phyloP scores from a whole-genome alignment of 768 basidiomycete genomes.

The Gloeostereum incarnatum region DNA sequence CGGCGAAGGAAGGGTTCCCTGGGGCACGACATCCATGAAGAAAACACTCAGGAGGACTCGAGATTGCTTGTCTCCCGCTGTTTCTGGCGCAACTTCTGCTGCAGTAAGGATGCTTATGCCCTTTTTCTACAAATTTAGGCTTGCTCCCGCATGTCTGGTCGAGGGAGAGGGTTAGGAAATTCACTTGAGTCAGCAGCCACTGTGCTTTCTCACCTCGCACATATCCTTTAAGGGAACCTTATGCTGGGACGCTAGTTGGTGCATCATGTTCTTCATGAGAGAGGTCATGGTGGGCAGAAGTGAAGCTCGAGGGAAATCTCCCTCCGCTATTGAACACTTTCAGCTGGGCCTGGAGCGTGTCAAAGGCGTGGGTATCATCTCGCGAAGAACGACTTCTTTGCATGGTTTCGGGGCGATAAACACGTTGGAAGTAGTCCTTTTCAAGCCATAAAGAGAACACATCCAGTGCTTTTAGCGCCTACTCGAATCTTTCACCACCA shows the following conservation, averaged over 20 bases:
- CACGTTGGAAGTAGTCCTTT: too few species aligned
- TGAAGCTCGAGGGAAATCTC: too few species aligned
- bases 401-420: too few species aligned
- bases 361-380: too few species aligned
- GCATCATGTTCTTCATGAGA: constrained; percentile 29
- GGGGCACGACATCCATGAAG: constrained; percentile 44
- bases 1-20: constrained; percentile 37
- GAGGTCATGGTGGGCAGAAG: constrained; percentile 17
- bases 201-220: constrained; percentile 29
- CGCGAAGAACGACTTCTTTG: too few species aligned
- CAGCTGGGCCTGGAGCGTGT: background rate
- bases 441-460: too few species aligned
- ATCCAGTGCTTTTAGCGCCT: constrained; percentile 11
- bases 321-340: too few species aligned
- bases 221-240: constrained; percentile 26
- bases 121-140: constrained; percentile 56
- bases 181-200: background rate
- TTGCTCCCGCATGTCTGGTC: constrained; percentile 46
- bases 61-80: constrained; percentile 24
- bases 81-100: constrained; percentile 51
- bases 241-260: constrained; percentile 24
- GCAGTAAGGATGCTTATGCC: constrained; percentile 49
- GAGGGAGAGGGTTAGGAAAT: background rate
- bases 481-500: constrained; percentile 4
- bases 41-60: constrained; percentile 29